phyloP scores from a whole-genome alignment of 176 grass and related monocot species.

The Alopecurus myosuroides region DNA sequence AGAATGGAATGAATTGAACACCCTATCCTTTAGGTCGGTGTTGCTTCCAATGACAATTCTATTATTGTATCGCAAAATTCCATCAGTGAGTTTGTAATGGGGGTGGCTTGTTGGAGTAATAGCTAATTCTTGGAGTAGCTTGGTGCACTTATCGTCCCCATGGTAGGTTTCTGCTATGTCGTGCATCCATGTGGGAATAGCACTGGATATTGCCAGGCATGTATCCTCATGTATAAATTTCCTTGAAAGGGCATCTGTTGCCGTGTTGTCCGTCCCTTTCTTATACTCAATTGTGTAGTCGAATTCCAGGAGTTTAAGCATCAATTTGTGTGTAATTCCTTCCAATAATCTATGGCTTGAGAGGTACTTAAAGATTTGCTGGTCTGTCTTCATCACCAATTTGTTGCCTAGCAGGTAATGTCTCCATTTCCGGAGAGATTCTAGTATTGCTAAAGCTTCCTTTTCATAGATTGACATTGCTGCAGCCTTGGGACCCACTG shows the following conservation, averaged over 20 bases:
- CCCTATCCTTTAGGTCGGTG: too few relatives aligned
- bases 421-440: not conserved
- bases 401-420: not conserved
- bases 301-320: not conserved
- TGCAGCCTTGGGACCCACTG: fast-evolving
- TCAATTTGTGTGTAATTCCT: not conserved
- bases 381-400: not conserved
- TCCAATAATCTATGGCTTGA: not conserved
- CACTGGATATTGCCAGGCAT: too few relatives aligned
- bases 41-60: too few relatives aligned
- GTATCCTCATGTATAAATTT: too few relatives aligned
- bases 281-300: not conserved
- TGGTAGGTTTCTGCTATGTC: too few relatives aligned
- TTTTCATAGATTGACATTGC: not conserved
- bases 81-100: too few relatives aligned
- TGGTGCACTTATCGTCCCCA: too few relatives aligned
- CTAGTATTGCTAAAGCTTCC: not conserved
- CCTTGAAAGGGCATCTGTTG: not conserved
- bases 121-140: too few relatives aligned
- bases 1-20: too few relatives aligned
- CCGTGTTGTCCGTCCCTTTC: not conserved
- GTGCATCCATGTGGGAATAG: too few relatives aligned
- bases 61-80: too few relatives aligned
- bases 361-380: not conserved
- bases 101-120: too few relatives aligned